Percentiles rank a stretch among this genome's conserved stretches.
Conservation (phyloP, 768 basidiomycete species). For the Lactifluus pinguis region DNA sequence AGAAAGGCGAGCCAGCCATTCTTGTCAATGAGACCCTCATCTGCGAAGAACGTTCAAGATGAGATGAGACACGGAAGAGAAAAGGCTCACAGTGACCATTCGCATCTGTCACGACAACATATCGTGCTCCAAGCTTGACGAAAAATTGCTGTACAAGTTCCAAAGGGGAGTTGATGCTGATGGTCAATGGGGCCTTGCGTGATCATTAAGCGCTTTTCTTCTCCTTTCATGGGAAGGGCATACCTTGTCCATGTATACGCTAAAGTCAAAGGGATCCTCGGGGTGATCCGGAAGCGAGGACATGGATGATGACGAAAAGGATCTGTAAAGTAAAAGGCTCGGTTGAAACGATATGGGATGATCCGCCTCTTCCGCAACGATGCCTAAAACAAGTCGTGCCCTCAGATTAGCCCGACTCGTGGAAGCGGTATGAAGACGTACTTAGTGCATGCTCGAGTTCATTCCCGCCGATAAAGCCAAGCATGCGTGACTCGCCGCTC, state of each 20-base stretch:
- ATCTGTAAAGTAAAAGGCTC: conserved; percentile 27
- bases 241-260: conserved; percentile 86
- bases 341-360: conserved; percentile 58
- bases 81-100: conserved; percentile 66
- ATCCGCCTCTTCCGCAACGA: conserved; percentile 67
- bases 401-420: background rate
- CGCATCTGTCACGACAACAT: conserved; percentile 75
- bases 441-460: conserved; percentile 92
- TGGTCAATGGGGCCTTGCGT: conserved; percentile 72
- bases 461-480: conserved; percentile 86
- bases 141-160: conserved; percentile 93
- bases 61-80: background rate
- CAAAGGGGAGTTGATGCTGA: conserved; percentile 77
- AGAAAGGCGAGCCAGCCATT: conserved; percentile 90
- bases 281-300: conserved; percentile 39
- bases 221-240: background rate
- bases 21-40: conserved; percentile 89
- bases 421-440: conserved; percentile 25
- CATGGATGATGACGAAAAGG: conserved; percentile 43
- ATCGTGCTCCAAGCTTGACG: conserved; percentile 86
- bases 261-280: conserved; percentile 67
- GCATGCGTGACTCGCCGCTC: conserved; percentile 48
- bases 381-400: conserved; percentile 33
- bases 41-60: conserved; percentile 29
- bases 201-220: background rate